Base-by-base conservation (phyloP, 495 filamentous ascomycete species). In the Aspergillus cavernicola region DNA sequence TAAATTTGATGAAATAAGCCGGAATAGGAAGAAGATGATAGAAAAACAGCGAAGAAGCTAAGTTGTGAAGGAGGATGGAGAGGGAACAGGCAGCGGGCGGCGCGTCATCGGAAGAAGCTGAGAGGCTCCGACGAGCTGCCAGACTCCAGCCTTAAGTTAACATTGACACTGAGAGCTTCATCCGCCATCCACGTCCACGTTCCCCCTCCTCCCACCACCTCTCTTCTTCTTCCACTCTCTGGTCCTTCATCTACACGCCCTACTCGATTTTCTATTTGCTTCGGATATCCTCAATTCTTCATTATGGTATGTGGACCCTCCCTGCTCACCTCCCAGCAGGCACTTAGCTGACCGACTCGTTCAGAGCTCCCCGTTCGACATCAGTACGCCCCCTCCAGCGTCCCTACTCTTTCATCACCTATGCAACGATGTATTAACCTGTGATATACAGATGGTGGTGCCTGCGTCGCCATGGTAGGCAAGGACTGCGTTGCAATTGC, bases 401-500 rank as follows among this genome's bases (percentile, higher is more conserved):
- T 24, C 36, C 33, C 28, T 32, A 23, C 18, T 4, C 13, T 50
- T 16, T 44, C 50, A 16, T 40, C 41, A 23, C 46, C 22, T 47
- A 39, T 19, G 43, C 31, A 7, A 19, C 51, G 6, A 41, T 40
- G 29, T 56, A 63, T 62, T 78, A 67, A 77, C 54, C 26, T 20
- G 24, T 5, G 28, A 7, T 41, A 23, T 50, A 39, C 66, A 96
- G 90, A 96, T 82, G 91, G 91, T 75, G 91, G 91, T 70, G 91
- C 91, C 76, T 92, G 87, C 76, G 89, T 96, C 62, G 92, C 89
- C 69, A 98, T 97, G 93, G 90, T 93, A 50, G 93, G 93, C 79
- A 97, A 97, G 73, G 89, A 96, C 85, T 98, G 93, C 72, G 93
- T 98, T 36, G 93, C 93, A 73, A 97, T 98, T 64, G 93, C 93